Evolutionary conservation across 352 stramenopile genomes (phyloP).

Genomic region (Pilasporangium apinafurcum): DNA sequence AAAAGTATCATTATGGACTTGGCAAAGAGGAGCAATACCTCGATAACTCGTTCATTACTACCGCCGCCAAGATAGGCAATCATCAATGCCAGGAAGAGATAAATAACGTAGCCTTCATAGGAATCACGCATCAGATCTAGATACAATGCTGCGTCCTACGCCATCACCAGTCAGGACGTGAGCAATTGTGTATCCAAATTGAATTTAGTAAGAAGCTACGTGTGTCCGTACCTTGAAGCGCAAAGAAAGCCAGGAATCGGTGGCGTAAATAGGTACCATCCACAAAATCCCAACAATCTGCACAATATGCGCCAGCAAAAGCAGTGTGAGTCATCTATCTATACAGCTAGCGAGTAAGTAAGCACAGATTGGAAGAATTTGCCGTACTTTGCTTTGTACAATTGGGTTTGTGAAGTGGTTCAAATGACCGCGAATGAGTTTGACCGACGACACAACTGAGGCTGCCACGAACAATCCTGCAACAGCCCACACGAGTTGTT

Average conservation of each 20-base stretch:
- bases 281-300: slow-evolving; percentile 97
- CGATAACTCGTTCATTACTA: slow-evolving; percentile 80
- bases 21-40: slow-evolving; percentile 26
- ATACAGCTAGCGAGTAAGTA: not conserved
- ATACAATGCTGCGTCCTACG: slow-evolving; percentile 74
- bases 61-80: slow-evolving; percentile 93
- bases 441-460: slow-evolving; percentile 83
- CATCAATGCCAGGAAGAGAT: slow-evolving; percentile 95
- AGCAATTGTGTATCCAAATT: not conserved
- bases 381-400: slow-evolving; percentile 93
- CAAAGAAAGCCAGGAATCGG: slow-evolving; percentile 95
- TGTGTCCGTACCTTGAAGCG: slow-evolving; percentile 83
- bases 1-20: no score
- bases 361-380: no score
- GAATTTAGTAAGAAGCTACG: not conserved
- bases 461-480: slow-evolving; percentile 89
- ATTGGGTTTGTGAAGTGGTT: slow-evolving; percentile 90
- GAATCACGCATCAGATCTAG: slow-evolving; percentile 95
- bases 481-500: slow-evolving; percentile 77
- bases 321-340: not conserved
- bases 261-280: slow-evolving; percentile 98
- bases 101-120: slow-evolving; percentile 98
- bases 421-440: slow-evolving; percentile 89
- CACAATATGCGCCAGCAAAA: slow-evolving; percentile 17
- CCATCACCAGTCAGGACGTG: not conserved